Conservation (phyloP, 2,329 filamentous ascomycete genomes). For the Hypomyces perniciosus region DNA sequence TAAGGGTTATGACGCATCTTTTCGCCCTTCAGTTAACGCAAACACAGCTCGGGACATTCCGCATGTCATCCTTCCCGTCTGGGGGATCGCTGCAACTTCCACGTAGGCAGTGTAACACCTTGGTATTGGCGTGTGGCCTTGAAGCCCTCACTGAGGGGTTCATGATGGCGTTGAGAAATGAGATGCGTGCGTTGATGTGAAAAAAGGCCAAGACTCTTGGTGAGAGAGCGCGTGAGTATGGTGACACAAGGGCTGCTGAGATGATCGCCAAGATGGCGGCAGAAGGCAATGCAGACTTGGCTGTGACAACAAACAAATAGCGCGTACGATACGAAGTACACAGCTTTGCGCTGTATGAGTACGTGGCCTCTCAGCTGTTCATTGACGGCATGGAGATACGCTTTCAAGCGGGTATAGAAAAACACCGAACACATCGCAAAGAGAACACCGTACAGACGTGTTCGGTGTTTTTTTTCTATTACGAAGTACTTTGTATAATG, state of each 20-base stretch:
- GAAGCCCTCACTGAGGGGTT: slow-evolving; percentile 23
- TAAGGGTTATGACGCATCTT: no score
- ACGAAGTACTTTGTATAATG: no score
- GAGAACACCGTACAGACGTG: no score
- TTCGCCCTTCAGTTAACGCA: not conserved
- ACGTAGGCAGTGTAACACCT: slow-evolving; percentile 36
- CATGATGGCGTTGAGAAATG: slow-evolving; percentile 15
- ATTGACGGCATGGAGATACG: no score
- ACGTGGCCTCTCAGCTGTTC: no score
- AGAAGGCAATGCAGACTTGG: not conserved
- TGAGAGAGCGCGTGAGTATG: slow-evolving; percentile 5
- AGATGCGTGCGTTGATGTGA: slow-evolving; percentile 11
- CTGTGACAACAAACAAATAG: not conserved
- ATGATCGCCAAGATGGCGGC: slow-evolving; percentile 6
- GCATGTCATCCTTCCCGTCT: slow-evolving; percentile 40
- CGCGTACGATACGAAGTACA: no score
- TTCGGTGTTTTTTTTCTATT: no score
- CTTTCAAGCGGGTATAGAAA: no score
- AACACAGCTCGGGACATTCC: slow-evolving; percentile 34
- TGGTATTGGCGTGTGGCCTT: slow-evolving; percentile 35
- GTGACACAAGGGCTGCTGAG: slow-evolving; percentile 6
- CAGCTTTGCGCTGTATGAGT: no score
- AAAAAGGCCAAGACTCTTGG: slow-evolving; percentile 18
- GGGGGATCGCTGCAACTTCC: slow-evolving; percentile 41
- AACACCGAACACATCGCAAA: no score